Conservation (phyloP, 164 flowering plant genomes). For the Tetracentron sinense region DNA sequence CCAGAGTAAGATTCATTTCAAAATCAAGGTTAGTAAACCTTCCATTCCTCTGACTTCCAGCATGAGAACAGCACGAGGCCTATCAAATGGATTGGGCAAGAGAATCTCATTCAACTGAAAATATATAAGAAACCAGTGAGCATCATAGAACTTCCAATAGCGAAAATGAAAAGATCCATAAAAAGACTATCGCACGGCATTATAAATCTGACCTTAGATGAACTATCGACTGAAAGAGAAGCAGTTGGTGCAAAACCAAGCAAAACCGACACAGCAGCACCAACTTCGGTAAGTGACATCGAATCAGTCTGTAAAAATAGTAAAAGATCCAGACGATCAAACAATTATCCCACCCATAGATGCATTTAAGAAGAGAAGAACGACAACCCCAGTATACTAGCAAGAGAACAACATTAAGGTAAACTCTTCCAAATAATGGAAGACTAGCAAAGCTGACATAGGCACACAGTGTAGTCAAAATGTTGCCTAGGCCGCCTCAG, state of each 20-base stretch:
- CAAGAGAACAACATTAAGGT: no score
- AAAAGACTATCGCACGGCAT: background rate
- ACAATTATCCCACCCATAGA: background rate
- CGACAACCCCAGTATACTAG: no score
- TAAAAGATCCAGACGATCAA: conserved; percentile 6
- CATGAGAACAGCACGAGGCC: conserved; percentile 76
- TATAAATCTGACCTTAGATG: conserved; percentile 48
- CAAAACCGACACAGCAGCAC: conserved; percentile 77
- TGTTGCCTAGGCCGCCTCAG: no score
- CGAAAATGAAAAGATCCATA: background rate
- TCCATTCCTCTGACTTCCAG: conserved; percentile 61
- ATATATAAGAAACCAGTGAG: background rate
- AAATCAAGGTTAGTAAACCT: conserved; percentile 34
- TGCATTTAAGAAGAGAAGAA: no score
- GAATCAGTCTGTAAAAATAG: conserved; percentile 36
- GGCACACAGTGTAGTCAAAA: no score
- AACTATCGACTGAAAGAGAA: conserved; percentile 58
- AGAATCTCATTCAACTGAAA: conserved; percentile 81
- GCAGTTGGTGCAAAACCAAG: conserved; percentile 84
- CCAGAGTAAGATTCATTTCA: background rate
- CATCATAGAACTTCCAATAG: background rate
- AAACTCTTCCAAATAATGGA: no score
- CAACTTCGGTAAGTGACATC: conserved; percentile 56
- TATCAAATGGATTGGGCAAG: conserved; percentile 77
- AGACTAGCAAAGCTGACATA: no score